Evolutionary conservation across 1,284 basidiomycete species (phyloP).

Genomic region (Coriolopsis trogii): DNA sequence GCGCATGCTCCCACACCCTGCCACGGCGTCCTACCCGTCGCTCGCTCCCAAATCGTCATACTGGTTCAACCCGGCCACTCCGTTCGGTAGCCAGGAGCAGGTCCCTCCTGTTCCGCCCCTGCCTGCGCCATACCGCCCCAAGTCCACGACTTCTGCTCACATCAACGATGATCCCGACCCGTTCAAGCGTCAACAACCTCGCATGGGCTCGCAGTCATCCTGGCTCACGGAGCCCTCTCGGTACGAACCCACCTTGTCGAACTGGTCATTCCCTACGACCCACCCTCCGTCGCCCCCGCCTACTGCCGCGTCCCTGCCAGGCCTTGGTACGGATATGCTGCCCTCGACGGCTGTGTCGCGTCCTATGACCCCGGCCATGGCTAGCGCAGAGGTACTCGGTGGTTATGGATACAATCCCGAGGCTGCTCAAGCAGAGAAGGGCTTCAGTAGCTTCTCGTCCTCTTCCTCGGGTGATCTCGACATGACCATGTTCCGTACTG

Average conservation of each 20-base stretch:
- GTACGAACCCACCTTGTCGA: slow-evolving; percentile 57
- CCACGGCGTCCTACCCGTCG: slow-evolving; percentile 46
- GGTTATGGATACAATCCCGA: slow-evolving; percentile 60
- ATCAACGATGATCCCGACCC: slow-evolving; percentile 58
- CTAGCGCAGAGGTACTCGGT: slow-evolving; percentile 61
- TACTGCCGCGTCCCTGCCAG: slow-evolving; percentile 28
- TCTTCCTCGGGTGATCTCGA: slow-evolving; percentile 47
- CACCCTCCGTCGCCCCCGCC: slow-evolving; percentile 34
- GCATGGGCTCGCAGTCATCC: slow-evolving; percentile 65
- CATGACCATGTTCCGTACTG: slow-evolving; percentile 52
- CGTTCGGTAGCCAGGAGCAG: slow-evolving; percentile 33
- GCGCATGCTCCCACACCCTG: slow-evolving; percentile 40
- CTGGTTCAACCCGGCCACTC: slow-evolving; percentile 57
- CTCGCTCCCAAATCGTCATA: slow-evolving; percentile 59
- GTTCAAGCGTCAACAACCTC: slow-evolving; percentile 55
- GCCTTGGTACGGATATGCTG: slow-evolving; percentile 46
- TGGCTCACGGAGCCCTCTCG: slow-evolving; percentile 68
- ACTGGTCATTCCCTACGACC: slow-evolving; percentile 67
- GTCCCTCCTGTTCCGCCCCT: slow-evolving; percentile 68
- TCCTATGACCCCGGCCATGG: slow-evolving; percentile 54
- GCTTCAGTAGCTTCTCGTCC: slow-evolving; percentile 47
- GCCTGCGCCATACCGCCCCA: slow-evolving; percentile 55
- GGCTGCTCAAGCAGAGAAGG: slow-evolving; percentile 51
- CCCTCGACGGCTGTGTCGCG: slow-evolving; percentile 42
- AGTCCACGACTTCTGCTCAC: slow-evolving; percentile 43